Conservation (phyloP, 805 yeast genomes). For the Saturnispora zaruensis region DNA sequence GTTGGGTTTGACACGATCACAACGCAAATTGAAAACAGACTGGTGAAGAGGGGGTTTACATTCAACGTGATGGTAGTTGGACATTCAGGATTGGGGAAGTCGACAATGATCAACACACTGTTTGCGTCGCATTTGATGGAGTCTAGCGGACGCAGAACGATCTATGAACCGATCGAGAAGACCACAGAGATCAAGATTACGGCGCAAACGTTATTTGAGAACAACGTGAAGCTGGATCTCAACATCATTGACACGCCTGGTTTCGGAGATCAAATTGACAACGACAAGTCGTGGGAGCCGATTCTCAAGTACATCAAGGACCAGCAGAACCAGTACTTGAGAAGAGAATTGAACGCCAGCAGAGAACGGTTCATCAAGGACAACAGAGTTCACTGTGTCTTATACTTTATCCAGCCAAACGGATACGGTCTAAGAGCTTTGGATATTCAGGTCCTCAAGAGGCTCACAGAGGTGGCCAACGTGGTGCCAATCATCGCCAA, state of each 20-base stretch:
- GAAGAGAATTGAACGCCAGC: constrained; percentile 91
- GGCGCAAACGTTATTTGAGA: constrained; percentile 67
- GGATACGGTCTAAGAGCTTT: constrained; percentile 76
- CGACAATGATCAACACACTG: constrained; percentile 83
- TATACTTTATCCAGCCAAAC: constrained; percentile 86
- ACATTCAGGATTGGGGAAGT: constrained; percentile 87
- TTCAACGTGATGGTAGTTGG: constrained; percentile 94
- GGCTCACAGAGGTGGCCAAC: constrained; percentile 81
- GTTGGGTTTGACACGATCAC: constrained; percentile 98
- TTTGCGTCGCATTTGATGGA: constrained; percentile 75
- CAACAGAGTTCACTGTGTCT: constrained; percentile 86
- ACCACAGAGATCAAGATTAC: constrained; percentile 78
- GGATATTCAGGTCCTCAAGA: constrained; percentile 75
- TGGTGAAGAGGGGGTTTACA: constrained; percentile 88
- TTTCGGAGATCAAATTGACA: constrained; percentile 93
- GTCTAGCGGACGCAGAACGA: constrained; percentile 60
- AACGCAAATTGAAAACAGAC: constrained; percentile 84
- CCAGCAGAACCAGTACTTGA: constrained; percentile 82
- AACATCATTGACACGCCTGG: constrained; percentile 97
- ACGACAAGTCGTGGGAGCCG: constrained; percentile 96
- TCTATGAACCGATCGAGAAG: constrained; percentile 67
- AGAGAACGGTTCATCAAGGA: constrained; percentile 78
- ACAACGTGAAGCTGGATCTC: constrained; percentile 75
- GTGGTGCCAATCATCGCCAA: constrained; percentile 95
- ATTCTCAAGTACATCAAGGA: constrained; percentile 89